Evolutionary conservation across 2,329 filamentous ascomycete species (phyloP).

Genomic region (Camillea tinctor): DNA sequence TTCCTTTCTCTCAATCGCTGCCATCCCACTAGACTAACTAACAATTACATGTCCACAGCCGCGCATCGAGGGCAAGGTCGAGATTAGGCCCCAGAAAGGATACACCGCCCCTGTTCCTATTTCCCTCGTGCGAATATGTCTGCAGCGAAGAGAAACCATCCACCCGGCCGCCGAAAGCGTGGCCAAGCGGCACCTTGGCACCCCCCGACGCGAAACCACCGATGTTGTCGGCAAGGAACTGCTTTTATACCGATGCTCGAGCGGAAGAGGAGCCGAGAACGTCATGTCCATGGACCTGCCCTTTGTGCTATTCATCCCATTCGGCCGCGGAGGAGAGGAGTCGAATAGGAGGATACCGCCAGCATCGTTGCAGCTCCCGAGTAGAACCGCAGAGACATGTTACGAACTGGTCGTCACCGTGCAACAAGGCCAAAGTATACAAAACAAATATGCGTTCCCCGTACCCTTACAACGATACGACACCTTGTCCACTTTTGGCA

Average conservation of each 20-base stretch:
- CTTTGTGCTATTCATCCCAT: constrained; percentile 96
- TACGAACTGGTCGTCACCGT: constrained; percentile 97
- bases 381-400: constrained; percentile 91
- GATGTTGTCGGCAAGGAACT: constrained; percentile 97
- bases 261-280: constrained; percentile 81
- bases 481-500: constrained; percentile 95
- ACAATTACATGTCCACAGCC: constrained; percentile 55
- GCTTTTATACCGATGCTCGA: constrained; percentile 81
- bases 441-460: constrained; percentile 88
- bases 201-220: constrained; percentile 83
- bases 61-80: constrained; percentile 95
- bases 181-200: constrained; percentile 86
- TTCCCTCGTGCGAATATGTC: constrained; percentile 89
- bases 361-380: constrained; percentile 84
- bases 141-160: constrained; percentile 93
- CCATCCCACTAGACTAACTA: constrained; percentile 4
- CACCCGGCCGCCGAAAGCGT: constrained; percentile 94
- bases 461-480: constrained; percentile 92
- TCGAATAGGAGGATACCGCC: constrained; percentile 86
- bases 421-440: constrained; percentile 81
- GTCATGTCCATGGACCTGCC: constrained; percentile 96
- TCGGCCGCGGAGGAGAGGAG: constrained; percentile 86
- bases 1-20: not conserved
- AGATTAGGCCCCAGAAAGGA: constrained; percentile 84
- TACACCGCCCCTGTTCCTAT: constrained; percentile 86